Percentiles rank a stretch among this genome's conserved stretches.
Conservation (phyloP, 2,329 filamentous ascomycete species). For the Xylariaceae sp. region DNA sequence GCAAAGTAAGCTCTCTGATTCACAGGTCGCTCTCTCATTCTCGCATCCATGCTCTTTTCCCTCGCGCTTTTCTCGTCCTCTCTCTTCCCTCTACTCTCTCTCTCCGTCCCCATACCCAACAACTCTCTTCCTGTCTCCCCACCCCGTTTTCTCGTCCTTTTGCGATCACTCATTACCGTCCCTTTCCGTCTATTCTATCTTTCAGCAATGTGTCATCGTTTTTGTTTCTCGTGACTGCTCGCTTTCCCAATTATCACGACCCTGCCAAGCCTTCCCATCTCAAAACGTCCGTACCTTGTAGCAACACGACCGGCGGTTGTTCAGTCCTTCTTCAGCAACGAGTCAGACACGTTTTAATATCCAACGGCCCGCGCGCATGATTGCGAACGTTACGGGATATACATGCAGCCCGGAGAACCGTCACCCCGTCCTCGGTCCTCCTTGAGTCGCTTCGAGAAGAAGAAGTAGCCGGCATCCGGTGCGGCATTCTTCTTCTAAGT, state of each 20-base stretch:
- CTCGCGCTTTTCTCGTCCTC: background rate
- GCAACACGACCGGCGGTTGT: constrained; percentile 1
- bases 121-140: background rate
- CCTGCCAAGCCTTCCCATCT: background rate
- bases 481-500: background rate
- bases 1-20: background rate
- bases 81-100: background rate
- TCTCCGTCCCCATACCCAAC: background rate
- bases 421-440: too few species aligned
- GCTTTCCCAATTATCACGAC: background rate
- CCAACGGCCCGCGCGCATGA: background rate
- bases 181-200: background rate
- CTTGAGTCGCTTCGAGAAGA: background rate
- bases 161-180: constrained; percentile 3
- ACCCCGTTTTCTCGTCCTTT: constrained; percentile 2
- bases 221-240: background rate
- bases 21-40: background rate
- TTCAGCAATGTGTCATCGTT: background rate
- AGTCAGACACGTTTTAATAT: constrained; percentile 6
- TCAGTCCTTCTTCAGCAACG: constrained; percentile 3
- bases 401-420: background rate
- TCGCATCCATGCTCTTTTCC: background rate
- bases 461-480: background rate
- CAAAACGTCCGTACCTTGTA: background rate
- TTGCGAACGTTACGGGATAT: too few species aligned